These are phyloP conservation scores for Starmerella scarabaei DNA, from an alignment of 805 yeast species.

Conservation along the genomic window DNA sequence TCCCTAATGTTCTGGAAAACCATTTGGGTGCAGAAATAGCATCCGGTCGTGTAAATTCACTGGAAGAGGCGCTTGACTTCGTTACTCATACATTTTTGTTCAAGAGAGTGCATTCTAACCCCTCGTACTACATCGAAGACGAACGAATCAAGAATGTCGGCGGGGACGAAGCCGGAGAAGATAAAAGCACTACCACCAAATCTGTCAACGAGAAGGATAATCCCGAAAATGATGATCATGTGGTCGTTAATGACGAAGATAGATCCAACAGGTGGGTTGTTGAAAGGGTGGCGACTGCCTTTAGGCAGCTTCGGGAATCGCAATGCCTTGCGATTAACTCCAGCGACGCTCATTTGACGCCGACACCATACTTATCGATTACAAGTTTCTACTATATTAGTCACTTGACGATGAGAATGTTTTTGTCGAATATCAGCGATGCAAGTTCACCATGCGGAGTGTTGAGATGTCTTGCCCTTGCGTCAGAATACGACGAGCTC, in stretches of 20 bases:
- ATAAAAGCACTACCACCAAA: no score
- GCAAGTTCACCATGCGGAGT: constrained; percentile 40
- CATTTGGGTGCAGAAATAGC: constrained; percentile 74
- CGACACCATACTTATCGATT: constrained; percentile 75
- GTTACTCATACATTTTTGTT: constrained; percentile 65
- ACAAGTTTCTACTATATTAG: constrained; percentile 88
- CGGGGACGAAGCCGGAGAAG: background rate
- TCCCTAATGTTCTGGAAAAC: constrained; percentile 46
- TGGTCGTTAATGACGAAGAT: constrained; percentile 31
- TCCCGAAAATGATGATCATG: background rate
- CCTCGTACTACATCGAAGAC: constrained; percentile 53
- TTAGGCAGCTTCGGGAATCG: constrained; percentile 51
- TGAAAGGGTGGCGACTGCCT: constrained; percentile 54
- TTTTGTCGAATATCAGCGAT: constrained; percentile 31
- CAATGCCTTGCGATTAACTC: constrained; percentile 21
- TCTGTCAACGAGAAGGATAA: no score
- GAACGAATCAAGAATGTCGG: background rate
- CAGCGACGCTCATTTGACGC: constrained; percentile 25
- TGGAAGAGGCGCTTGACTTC: constrained; percentile 63
- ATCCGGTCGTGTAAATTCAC: constrained; percentile 48
- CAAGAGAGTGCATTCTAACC: constrained; percentile 63
- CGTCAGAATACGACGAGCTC: constrained; percentile 72
- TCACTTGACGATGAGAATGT: constrained; percentile 68
- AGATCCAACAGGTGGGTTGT: constrained; percentile 27
- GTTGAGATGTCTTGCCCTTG: constrained; percentile 47